Base-by-base conservation (phyloP, 345 rosid genomes). In the Populus euphratica region DNA sequence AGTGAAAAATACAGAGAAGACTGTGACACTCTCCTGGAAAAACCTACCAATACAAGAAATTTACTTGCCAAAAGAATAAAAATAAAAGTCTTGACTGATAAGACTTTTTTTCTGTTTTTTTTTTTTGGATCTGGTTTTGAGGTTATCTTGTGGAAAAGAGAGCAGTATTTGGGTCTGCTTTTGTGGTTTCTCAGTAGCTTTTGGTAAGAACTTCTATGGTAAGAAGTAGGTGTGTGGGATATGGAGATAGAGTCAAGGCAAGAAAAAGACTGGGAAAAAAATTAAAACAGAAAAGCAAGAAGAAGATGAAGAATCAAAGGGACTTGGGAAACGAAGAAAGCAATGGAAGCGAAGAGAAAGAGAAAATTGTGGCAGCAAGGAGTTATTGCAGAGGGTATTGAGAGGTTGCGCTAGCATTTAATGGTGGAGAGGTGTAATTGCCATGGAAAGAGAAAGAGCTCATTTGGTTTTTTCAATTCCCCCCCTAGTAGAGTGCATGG, bases 331-430 rank as follows among this genome's bases (percentile, higher is more conserved):
- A 79, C 59, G 7, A 70, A 25, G 65, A 65, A 56, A 70, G 36
- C 13, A 39, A 52, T 35, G 69, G 59, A 20, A 59, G 69, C 67
- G 68, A 77, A 77, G 68, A 76, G 81, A 86, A 43, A 80, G 85
- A 81, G 67, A 68, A 76, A 86, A 76, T 18, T 79, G 80, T 7
- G 80, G 84, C 82, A 78, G 87, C 36, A 79, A 81, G 86, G 87
- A 89, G 91, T 91, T 81, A 91, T 85, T 91, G 92, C 88, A 76
- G 90, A 87, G 89, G 79, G 90, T 69, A 82, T 85, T 81, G 91
- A 88, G 89, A 86, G 89, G 92, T 87, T 89, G 94, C 89, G 82
- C 85, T 78, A 12, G 95, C 95, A 91, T 89, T 91, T 88, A 91
- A 87, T 91, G 87, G 90, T 29, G 84, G 83, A 74, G 84, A 84